Base-by-base conservation (phyloP, 495 filamentous ascomycete genomes). In the Xylaria grammica region DNA sequence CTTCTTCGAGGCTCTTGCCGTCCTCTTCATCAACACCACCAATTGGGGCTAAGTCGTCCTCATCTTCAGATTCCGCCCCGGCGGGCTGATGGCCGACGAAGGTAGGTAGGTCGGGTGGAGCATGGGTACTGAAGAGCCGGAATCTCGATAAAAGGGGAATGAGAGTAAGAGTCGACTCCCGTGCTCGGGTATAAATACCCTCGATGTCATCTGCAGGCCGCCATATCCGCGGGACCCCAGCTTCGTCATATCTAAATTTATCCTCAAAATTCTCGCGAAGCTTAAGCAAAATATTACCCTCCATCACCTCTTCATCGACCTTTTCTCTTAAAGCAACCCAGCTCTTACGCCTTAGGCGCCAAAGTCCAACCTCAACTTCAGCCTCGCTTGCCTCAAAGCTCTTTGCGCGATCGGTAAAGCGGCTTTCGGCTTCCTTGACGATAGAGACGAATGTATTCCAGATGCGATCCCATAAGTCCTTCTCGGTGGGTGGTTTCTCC, bases 211-310 rank as follows among this genome's bases (percentile, higher is more conserved):
- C 95, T 0, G 90, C 94, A 2, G 95, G 95, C 22, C 96, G 89
- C 95, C 95, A 99, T 71, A 99, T 97, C 40, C 95, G 84, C 4
- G 95, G 95, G 3, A 99, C 96, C 38, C 96, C 96, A 15, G 87
- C 88, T 51, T 96, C 94, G 66, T 99, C 96, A 69, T 99, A 99
- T 60, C 95, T 91, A 84, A 99, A 99, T 73, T 96, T 97, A 78
- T 99, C 95, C 71, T 99, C 95, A 67, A 99, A 99, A 77, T 97
- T 98, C 78, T 99, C 95, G 7, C 95, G 89, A 30, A 99, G 85
- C 77, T 99, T 99, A 63, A 99, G 84, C 8, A 99, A 79, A 56
- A 99, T 85, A 73, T 98, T 99, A 62, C 94, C 94, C 77, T 98
- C 95, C 85, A 94, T 94, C 75, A 98, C 92, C 75, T 99, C 95